Percentiles rank a stretch among this genome's conserved stretches.
These are phyloP conservation scores for Penicillium coprophilum DNA, from an alignment of 495 filamentous ascomycete species.

Conservation along the genomic window DNA sequence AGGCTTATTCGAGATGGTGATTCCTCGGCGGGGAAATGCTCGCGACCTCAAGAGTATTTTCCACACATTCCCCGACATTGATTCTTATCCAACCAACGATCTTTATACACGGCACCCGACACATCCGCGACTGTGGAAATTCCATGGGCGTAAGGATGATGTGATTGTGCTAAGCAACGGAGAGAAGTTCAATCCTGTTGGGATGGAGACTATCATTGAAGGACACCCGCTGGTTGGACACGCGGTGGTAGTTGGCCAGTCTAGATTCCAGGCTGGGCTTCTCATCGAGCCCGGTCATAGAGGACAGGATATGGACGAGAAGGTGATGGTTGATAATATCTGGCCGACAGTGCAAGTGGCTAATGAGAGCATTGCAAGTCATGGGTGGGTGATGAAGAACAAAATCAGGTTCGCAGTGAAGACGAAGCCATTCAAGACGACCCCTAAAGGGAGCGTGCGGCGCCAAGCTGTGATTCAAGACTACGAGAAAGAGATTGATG, in stretches of 20 bases:
- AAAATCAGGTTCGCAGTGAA: constrained; percentile 38
- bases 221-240: constrained; percentile 25
- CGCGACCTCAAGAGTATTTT: constrained; percentile 49
- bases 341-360: constrained; percentile 50
- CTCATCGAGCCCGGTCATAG: constrained; percentile 34
- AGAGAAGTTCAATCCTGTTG: constrained; percentile 45
- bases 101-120: constrained; percentile 48
- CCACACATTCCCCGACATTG: constrained; percentile 52
- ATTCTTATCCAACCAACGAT: constrained; percentile 57
- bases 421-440: constrained; percentile 51
- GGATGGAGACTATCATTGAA: constrained; percentile 35
- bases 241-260: constrained; percentile 39
- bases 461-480: constrained; percentile 27
- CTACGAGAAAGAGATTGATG: constrained; percentile 31
- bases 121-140: constrained; percentile 33
- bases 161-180: constrained; percentile 45
- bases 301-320: constrained; percentile 18
- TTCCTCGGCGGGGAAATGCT: constrained; percentile 10
- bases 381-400: constrained; percentile 29
- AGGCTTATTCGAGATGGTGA: constrained; percentile 45
- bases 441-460: constrained; percentile 52
- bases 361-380: constrained; percentile 40
- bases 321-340: constrained; percentile 35
- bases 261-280: constrained; percentile 35
- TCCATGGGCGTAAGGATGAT: constrained; percentile 39